These are phyloP conservation scores for Cladosporium oxysporum DNA, from an alignment of 2,329 filamentous ascomycete species.

Conservation along the genomic window DNA sequence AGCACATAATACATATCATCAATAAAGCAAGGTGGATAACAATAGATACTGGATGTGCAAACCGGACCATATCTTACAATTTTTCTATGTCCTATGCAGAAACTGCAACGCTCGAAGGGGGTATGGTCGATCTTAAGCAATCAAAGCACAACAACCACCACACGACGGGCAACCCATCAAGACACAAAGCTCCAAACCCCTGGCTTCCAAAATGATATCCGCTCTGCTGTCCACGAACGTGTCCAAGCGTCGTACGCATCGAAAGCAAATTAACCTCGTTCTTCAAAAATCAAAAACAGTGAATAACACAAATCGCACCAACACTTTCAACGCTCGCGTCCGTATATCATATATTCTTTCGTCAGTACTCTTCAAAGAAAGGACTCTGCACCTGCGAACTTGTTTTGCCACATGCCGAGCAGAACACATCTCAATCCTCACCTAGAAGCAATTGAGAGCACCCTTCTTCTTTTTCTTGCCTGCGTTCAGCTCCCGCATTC, in stretches of 20 bases:
- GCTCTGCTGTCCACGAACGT: neutral
- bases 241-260: neutral
- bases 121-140: slow-evolving; percentile 11
- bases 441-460: slow-evolving; percentile 94
- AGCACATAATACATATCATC: neutral
- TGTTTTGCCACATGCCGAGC: no score
- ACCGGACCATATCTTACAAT: slow-evolving; percentile 5
- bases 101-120: slow-evolving; percentile 11
- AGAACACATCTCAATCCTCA: slow-evolving; percentile 21
- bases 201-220: neutral
- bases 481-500: slow-evolving; percentile 73
- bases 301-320: neutral
- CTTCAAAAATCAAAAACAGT: neutral
- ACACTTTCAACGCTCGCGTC: neutral
- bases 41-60: neutral
- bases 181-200: neutral
- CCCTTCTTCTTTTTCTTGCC: slow-evolving; percentile 90
- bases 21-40: neutral
- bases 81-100: neutral
- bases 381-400: neutral
- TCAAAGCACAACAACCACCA: neutral
- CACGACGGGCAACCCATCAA: neutral
- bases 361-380: neutral
- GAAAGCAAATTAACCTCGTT: neutral
- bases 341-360: neutral